phyloP scores from a whole-genome alignment of 1,284 basidiomycete species.

The Meira nashicola region DNA sequence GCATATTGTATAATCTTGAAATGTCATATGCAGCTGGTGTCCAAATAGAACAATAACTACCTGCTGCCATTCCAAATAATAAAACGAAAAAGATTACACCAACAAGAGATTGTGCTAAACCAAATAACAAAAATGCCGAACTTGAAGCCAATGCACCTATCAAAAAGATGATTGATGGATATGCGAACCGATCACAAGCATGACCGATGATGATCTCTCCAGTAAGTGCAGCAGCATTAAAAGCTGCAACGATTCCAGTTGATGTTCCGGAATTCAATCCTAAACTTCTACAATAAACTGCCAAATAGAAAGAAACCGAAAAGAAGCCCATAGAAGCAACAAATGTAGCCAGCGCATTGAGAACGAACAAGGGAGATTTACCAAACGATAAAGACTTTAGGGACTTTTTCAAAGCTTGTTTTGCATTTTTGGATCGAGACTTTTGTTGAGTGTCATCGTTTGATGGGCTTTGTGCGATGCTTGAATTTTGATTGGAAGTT shows the following conservation, averaged over 20 bases:
- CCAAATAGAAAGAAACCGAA: conserved; percentile 31
- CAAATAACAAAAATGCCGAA: conserved; percentile 2
- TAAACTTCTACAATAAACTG: conserved; percentile 25
- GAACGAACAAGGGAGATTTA: neutral
- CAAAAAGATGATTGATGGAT: conserved; percentile 1
- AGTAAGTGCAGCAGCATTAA: conserved; percentile 25
- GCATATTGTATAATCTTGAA: neutral
- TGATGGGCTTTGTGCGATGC: too few species aligned
- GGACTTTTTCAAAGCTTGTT: neutral
- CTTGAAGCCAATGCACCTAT: neutral
- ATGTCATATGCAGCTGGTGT: conserved; percentile 7
- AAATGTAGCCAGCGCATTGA: neutral
- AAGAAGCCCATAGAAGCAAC: neutral
- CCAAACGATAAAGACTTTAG: neutral
- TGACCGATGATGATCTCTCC: neutral
- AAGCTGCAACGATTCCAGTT: conserved; percentile 29
- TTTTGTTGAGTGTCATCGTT: neutral
- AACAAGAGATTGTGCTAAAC: conserved; percentile 1
- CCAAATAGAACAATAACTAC: conserved; percentile 3
- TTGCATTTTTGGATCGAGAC: neutral
- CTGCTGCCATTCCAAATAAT: conserved; percentile 8
- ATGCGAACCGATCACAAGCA: conserved; percentile 5
- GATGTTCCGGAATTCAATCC: conserved; percentile 24
- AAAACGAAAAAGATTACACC: conserved; percentile 7
- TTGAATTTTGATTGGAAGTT: neutral